Conservation (phyloP, 768 basidiomycete species). For the Udeniomyces megalosporus region DNA sequence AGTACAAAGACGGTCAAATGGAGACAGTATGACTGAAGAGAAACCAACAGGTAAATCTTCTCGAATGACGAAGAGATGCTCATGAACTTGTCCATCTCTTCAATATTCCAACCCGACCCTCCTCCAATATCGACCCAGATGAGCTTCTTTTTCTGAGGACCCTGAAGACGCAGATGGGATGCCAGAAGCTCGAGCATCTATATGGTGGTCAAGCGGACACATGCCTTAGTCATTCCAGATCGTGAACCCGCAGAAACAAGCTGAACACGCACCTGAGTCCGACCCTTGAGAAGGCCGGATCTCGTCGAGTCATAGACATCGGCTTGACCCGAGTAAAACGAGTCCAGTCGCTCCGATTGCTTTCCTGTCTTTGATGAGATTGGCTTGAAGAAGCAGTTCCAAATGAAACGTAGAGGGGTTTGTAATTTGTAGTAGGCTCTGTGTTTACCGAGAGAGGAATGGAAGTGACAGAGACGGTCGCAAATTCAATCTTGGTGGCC, state of each 20-base stretch:
- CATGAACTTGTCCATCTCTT: conserved; percentile 46
- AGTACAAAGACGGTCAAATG: background rate
- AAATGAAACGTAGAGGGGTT: conserved; percentile 1
- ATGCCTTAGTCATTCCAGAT: too few relatives aligned
- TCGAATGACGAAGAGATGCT: conserved; percentile 43
- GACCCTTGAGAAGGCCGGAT: conserved; percentile 44
- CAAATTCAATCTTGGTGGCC: too few relatives aligned
- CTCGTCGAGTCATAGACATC: conserved; percentile 57
- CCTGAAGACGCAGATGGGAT: conserved; percentile 41
- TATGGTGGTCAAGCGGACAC: too few relatives aligned
- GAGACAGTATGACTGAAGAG: background rate
- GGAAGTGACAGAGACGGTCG: too few relatives aligned
- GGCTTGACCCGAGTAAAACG: conserved; percentile 54
- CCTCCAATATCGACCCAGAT: conserved; percentile 68
- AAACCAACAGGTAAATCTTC: conserved; percentile 40
- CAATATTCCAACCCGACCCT: conserved; percentile 54
- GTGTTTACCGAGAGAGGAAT: too few relatives aligned
- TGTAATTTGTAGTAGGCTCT: conserved; percentile 3
- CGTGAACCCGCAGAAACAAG: background rate
- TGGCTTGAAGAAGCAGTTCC: conserved; percentile 16
- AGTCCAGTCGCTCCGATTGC: conserved; percentile 28
- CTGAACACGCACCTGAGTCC: conserved; percentile 20
- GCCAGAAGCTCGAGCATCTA: conserved; percentile 50
- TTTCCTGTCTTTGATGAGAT: conserved; percentile 7
- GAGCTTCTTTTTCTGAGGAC: background rate